phyloP scores from a whole-genome alignment of 352 stramenopile genomes.

The Phytophthora meadii region DNA sequence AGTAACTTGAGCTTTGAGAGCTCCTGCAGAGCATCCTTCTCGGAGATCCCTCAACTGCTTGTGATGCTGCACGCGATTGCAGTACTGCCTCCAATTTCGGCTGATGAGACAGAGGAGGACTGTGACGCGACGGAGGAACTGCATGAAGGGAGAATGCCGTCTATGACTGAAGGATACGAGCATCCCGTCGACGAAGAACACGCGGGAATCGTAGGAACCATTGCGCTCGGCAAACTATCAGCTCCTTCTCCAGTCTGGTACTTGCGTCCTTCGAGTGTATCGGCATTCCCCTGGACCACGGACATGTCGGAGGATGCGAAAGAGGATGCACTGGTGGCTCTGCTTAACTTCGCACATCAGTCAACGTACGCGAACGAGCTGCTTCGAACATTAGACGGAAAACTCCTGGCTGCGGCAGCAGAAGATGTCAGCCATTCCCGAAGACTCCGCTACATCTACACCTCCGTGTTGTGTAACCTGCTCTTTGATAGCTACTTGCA shows the following conservation, averaged over 20 bases:
- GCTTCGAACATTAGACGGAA: slow-evolving; percentile 64
- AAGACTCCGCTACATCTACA: slow-evolving; percentile 67
- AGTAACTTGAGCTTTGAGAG: slow-evolving; percentile 18
- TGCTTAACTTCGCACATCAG: slow-evolving; percentile 73
- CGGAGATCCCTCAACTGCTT: slow-evolving; percentile 70
- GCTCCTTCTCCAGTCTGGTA: slow-evolving; percentile 27
- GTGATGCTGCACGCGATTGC: slow-evolving; percentile 50
- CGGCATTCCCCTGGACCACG: slow-evolving; percentile 30
- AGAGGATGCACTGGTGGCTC: slow-evolving; percentile 67
- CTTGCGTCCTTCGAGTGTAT: slow-evolving; percentile 4
- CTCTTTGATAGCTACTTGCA: slow-evolving; percentile 75
- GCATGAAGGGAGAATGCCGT: slow-evolving; percentile 7
- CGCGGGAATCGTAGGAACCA: neutral
- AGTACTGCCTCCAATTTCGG: slow-evolving; percentile 22
- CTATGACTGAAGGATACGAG: slow-evolving; percentile 17
- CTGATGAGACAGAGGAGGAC: slow-evolving; percentile 8
- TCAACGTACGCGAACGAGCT: slow-evolving; percentile 55
- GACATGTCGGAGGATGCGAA: slow-evolving; percentile 58
- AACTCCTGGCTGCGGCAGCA: slow-evolving; percentile 50
- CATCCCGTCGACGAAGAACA: neutral
- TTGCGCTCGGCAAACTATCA: slow-evolving; percentile 2
- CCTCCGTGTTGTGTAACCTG: slow-evolving; percentile 68
- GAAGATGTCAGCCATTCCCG: slow-evolving; percentile 45
- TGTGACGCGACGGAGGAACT: neutral
- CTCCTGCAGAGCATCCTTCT: slow-evolving; percentile 9